Base-by-base conservation (phyloP, 495 filamentous ascomycete genomes). In the Achaetomiella virescens region DNA sequence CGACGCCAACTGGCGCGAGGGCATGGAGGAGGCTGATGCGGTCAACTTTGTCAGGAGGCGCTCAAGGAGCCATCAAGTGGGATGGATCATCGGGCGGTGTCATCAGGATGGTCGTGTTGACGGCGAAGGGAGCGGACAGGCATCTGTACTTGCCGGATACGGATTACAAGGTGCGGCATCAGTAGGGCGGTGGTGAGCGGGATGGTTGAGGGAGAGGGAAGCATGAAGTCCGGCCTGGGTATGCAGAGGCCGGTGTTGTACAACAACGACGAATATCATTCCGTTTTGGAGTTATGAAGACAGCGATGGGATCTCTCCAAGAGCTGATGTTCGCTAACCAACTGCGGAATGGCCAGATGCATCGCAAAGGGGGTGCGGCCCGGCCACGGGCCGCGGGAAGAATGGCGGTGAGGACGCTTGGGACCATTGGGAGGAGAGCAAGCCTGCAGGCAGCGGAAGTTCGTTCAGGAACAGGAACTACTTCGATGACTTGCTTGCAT, bases 1-100 rank as follows among this genome's bases (percentile, higher is more conserved):
- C 69, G 91, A 98, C 71, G 85, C 91, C 48, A 81, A 98, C 79
- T 98, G 93, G 93, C 85, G 81, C 66, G 95, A 97, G 68, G 82
- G 84, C 61, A 97, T 98, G 91, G 87, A 86, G 22, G 92, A 98
- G 79, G 78, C 81, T 40, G 90, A 95, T 57, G 95, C 93, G n/a
- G 81, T 98, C 54, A 72, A 84, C 25, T 98, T 97, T 61, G 95
- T 98, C 62, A 96, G 70, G 85, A 83, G 38, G 82, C 93, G 11
- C 73, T 98, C 69, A 78, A 82, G 64, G 91, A 98, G 76, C 93
- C 14, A 95, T 98, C 78, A 96, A 95, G 74, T 97, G 93, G 93
- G 93, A 98, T 70, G 92, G 93, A 41, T 96, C 91, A 76, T 97
- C 95, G 11, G 93, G 93, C 51, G 93, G 95, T 70, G 93, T 98